Evolutionary conservation across 1,284 basidiomycete genomes (phyloP), one percentile per base, ranked within the genome.

Genomic region (Naganishia albida): DNA sequence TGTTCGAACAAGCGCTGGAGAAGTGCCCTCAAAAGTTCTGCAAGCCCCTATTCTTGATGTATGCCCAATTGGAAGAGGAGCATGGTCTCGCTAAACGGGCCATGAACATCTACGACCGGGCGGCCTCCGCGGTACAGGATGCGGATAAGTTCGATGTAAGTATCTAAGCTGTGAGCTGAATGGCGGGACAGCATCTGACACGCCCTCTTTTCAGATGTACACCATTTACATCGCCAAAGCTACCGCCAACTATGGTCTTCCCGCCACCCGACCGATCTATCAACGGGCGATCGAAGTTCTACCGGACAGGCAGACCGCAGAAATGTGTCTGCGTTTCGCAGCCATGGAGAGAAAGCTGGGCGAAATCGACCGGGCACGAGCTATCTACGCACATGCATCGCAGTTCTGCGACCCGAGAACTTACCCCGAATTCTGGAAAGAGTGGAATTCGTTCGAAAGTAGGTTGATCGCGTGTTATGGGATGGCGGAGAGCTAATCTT

Each of bases 141-240:
- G 86, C 89, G 67, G 95, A 98, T 78, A 93, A 94, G 75, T 95
- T 97, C 75, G 93, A 97, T 82, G 92, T 91, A 76, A 62, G 84
- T 73, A 8, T 7, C n/a, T 39, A 23, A n/a, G 51, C 30, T 55
- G 44, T 38, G 6, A 10, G 25, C n/a, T 20, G 42, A 26, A 34
- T 25, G 39, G 8, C 25, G 30, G 15, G n/a, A 42, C 10, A 25
- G 44, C 15, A 62, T 54, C 53, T 44, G 23, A 44, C 52, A 28
- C 16, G 18, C 7, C 56, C 39, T 44, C 26, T 40, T 26, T 25
- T 13, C 72, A 94, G 89, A 94, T 99, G 89, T 99, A 89, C 80
- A 89, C 90, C 0, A 88, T 97, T 72, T 98, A 98, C 81, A 95
- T 99, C 70, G 94, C 96, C 46, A 98, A 99, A 79, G 94, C 94